phyloP scores from a whole-genome alignment of 805 yeast genomes.

The Geotrichum ghanense region DNA sequence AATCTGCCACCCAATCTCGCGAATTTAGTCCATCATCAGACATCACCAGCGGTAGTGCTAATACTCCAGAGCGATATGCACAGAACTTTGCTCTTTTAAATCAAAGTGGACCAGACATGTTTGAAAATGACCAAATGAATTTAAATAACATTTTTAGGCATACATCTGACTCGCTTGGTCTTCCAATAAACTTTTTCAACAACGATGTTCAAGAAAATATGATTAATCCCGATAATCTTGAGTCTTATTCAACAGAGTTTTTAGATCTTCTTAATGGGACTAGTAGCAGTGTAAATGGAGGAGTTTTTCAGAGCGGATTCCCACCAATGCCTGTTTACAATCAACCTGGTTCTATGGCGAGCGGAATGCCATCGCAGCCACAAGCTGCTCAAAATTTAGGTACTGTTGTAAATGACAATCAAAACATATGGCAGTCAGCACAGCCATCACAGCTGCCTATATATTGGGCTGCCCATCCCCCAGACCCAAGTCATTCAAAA shows the following conservation, averaged over 20 bases:
- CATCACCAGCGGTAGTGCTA: background rate
- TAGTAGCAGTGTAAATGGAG: background rate
- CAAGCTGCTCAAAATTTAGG: no score
- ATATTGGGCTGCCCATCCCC: no score
- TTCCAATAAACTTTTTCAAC: background rate
- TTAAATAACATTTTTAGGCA: background rate
- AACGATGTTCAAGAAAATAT: background rate
- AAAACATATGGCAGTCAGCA: no score
- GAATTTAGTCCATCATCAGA: background rate
- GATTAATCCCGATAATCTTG: background rate
- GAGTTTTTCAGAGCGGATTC: no score
- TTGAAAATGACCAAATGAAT: background rate
- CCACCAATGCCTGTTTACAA: no score
- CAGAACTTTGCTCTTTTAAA: background rate
- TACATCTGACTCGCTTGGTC: background rate
- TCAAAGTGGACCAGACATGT: constrained; percentile 1
- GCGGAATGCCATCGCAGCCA: no score
- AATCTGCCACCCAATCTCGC: no score
- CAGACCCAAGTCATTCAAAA: no score
- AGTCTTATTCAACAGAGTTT: background rate
- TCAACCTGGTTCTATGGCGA: no score
- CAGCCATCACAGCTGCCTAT: no score
- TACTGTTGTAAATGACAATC: no score
- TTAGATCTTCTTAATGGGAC: background rate
- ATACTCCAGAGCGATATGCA: background rate